Conservation (phyloP, 1,139 yeast genomes). For the Yamadazyma epiphylla region DNA sequence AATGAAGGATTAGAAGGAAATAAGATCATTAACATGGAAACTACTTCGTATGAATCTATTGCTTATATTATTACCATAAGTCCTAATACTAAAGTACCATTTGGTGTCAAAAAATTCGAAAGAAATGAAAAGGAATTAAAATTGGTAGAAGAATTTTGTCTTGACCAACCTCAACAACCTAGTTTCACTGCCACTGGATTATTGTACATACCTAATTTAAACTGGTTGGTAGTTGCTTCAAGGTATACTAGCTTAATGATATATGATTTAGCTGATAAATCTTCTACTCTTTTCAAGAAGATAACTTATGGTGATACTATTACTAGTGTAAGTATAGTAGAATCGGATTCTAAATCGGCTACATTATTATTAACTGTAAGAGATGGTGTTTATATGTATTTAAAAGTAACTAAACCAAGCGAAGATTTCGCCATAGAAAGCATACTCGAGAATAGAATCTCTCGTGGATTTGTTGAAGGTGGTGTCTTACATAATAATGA, state of each 20-base stretch:
- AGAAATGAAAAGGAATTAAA: constrained; percentile 11
- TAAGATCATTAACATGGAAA: constrained; percentile 55
- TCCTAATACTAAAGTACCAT: constrained; percentile 61
- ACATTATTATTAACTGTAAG: constrained; percentile 49
- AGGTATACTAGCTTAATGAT: constrained; percentile 64
- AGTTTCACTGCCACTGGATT: constrained; percentile 60
- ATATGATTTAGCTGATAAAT: constrained; percentile 35
- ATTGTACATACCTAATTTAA: constrained; percentile 32
- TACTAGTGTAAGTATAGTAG: constrained; percentile 48
- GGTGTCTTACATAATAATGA: constrained; percentile 51
- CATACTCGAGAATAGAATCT: constrained; percentile 58
- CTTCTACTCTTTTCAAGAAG: constrained; percentile 41
- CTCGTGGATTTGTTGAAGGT: constrained; percentile 82
- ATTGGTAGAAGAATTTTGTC: constrained; percentile 13
- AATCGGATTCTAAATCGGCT: constrained; percentile 13
- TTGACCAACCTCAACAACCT: constrained; percentile 38
- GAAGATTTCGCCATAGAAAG: constrained; percentile 20
- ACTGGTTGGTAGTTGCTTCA: constrained; percentile 61
- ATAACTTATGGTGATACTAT: constrained; percentile 72
- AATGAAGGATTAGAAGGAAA: constrained; percentile 20
- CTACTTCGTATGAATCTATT: constrained; percentile 17
- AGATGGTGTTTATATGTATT: constrained; percentile 56
- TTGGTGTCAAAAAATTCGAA: constrained; percentile 42
- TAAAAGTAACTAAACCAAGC: constrained; percentile 16
- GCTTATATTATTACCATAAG: constrained; percentile 51